phyloP scores from a whole-genome alignment of 306 rosid species.

The Malus domestica region DNA sequence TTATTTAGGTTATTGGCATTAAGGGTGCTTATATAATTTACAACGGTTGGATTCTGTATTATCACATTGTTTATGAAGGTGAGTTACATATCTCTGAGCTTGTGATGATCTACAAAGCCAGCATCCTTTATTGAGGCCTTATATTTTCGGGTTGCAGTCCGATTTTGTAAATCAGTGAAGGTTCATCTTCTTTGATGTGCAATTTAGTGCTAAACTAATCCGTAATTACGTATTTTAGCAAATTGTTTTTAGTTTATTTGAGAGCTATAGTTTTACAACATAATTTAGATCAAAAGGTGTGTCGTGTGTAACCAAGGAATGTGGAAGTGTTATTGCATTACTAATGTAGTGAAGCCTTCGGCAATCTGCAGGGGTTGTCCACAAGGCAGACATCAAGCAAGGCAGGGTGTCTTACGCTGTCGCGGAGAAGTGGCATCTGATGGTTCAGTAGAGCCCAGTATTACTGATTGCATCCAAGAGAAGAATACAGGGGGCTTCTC shows the following conservation, averaged over 20 bases:
- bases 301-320: background rate
- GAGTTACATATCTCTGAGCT: background rate
- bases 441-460: slow-evolving; percentile 18
- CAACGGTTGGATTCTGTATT: background rate
- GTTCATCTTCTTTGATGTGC: background rate
- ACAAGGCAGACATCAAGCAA: slow-evolving; percentile 13
- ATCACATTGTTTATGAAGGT: background rate
- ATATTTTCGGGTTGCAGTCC: background rate
- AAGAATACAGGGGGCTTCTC: slow-evolving; percentile 22
- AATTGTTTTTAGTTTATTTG: background rate
- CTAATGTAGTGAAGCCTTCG: background rate
- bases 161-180: background rate
- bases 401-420: slow-evolving; percentile 15
- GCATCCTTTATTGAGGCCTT: background rate
- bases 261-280: background rate
- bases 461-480: slow-evolving; percentile 14
- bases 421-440: slow-evolving; percentile 27
- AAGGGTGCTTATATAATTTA: background rate
- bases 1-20: background rate
- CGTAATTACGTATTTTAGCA: background rate
- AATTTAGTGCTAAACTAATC: background rate
- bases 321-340: background rate
- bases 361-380: slow-evolving; percentile 21
- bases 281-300: background rate
- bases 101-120: background rate